phyloP scores from a whole-genome alignment of 768 basidiomycete species.

The Phanerodontia chrysosporium region DNA sequence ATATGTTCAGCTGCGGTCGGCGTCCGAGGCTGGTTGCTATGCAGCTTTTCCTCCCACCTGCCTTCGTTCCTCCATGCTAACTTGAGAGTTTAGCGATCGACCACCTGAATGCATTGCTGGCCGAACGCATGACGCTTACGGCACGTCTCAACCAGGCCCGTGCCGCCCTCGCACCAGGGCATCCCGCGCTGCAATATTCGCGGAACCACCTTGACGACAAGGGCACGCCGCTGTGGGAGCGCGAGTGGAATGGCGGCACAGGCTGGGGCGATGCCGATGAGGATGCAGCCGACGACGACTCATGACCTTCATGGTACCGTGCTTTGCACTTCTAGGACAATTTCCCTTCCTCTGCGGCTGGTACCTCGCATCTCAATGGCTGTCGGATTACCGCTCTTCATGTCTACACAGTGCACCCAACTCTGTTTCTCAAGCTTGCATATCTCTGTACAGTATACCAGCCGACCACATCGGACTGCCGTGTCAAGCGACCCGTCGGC shows the following conservation, averaged over 20 bases:
- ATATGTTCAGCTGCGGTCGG: neutral
- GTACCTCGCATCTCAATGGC: too few species aligned
- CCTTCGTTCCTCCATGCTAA: neutral
- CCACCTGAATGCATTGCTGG: slow-evolving; percentile 64
- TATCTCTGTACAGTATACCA: neutral
- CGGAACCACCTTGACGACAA: slow-evolving; percentile 17
- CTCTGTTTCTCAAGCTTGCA: neutral
- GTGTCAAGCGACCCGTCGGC: neutral
- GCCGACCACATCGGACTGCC: neutral
- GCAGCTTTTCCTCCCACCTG: neutral
- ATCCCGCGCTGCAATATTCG: slow-evolving; percentile 46
- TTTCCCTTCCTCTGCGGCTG: neutral
- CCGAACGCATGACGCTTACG: slow-evolving; percentile 53
- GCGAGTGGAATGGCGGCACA: slow-evolving; percentile 78
- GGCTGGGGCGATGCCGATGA: slow-evolving; percentile 34
- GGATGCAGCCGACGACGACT: slow-evolving; percentile 30
- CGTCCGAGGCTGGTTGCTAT: neutral
- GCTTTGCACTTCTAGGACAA: too few species aligned
- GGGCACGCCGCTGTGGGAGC: slow-evolving; percentile 64
- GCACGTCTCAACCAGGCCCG: slow-evolving; percentile 60
- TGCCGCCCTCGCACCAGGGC: slow-evolving; percentile 49
- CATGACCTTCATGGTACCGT: neutral
- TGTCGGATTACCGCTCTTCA: neutral
- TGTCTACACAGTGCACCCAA: neutral
- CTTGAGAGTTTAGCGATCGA: slow-evolving; percentile 67